Conservation (phyloP, 2,329 filamentous ascomycete genomes). For the Fusarium sp. region DNA sequence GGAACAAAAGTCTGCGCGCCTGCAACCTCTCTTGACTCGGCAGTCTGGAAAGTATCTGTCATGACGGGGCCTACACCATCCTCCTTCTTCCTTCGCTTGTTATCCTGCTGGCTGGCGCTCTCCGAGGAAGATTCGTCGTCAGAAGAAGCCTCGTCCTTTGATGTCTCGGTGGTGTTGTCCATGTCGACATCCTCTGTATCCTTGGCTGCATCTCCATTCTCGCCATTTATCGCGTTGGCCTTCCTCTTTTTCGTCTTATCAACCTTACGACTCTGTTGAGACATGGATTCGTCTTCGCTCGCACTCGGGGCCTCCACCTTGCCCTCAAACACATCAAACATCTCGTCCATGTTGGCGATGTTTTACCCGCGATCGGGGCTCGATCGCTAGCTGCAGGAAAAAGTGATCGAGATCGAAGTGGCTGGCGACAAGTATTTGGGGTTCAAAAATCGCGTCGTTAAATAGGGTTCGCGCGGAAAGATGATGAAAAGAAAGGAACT, state of each 20-base stretch:
- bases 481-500: neutral
- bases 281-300: conserved; percentile 61
- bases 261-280: conserved; percentile 66
- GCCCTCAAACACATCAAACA: conserved; percentile 87
- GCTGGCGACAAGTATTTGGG: conserved; percentile 1
- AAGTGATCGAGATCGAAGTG: conserved; percentile 35
- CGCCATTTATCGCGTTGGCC: conserved; percentile 75
- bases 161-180: conserved; percentile 60
- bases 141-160: conserved; percentile 55
- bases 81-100: conserved; percentile 74
- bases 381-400: conserved; percentile 27
- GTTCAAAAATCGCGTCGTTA: neutral
- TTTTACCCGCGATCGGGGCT: conserved; percentile 27
- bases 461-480: neutral
- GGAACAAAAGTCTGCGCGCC: conserved; percentile 78
- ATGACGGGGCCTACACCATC: conserved; percentile 80
- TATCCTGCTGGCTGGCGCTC: conserved; percentile 67
- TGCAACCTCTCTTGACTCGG: conserved; percentile 91
- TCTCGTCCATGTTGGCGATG: conserved; percentile 74
- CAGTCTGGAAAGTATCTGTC: conserved; percentile 94
- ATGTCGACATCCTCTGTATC: conserved; percentile 48
- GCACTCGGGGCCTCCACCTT: conserved; percentile 59
- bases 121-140: conserved; percentile 57
- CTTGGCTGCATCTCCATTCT: conserved; percentile 58
- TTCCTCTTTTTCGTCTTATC: conserved; percentile 88